Base-by-base conservation (phyloP, 2,329 filamentous ascomycete genomes). In the Rutstroemia sp. region DNA sequence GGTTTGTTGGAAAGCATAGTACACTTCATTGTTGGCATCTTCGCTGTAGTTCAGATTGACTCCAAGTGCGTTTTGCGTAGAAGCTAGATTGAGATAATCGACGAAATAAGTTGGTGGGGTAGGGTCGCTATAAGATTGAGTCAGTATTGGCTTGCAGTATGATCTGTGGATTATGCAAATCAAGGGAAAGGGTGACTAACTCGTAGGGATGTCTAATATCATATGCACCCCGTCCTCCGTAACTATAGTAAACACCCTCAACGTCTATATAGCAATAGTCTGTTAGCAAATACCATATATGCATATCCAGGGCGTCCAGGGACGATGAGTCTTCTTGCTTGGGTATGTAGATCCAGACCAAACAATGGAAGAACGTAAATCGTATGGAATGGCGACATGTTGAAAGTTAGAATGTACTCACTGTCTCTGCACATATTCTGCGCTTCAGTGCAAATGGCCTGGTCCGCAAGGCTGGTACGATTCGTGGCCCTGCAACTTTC, bases 351-450 rank as follows among this genome's bases (percentile, higher is more conserved):
- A 34, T 34, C 10, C 30, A 34, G 30, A 3, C 30, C 30, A 34
- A 2, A 34, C 12, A 34, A 34, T 9, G 30, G 12, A 34, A 34
- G 30, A 3, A 12, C 10, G 12, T 34, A 34, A 34, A 12, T 34
- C 10, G 30, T 10, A 14, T 14, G 3, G 4, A 5, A 34, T 12
- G 12, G 12, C 30, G 9, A 34, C 10, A 34, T 12, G 4, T 34
- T 9, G 12, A 12, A 34, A 14, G 30, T 1, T 12, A 14, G 10
- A 12, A 34, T 10, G 9, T 34, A 34, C 30, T 34, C 30, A 49
- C 78, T 80, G 62, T 80, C 78, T 49, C 78, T 72, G 64, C 80
- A 83, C 73, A 81, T 78, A 59, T 76, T 73, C 8, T 68, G 68
- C 2, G 80, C 80, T 63, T 80, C 76, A 4, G 73, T 71, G 66